Evolutionary conservation across 495 filamentous ascomycete species (phyloP).

Genomic region (Hyaloscypha bicolor): DNA sequence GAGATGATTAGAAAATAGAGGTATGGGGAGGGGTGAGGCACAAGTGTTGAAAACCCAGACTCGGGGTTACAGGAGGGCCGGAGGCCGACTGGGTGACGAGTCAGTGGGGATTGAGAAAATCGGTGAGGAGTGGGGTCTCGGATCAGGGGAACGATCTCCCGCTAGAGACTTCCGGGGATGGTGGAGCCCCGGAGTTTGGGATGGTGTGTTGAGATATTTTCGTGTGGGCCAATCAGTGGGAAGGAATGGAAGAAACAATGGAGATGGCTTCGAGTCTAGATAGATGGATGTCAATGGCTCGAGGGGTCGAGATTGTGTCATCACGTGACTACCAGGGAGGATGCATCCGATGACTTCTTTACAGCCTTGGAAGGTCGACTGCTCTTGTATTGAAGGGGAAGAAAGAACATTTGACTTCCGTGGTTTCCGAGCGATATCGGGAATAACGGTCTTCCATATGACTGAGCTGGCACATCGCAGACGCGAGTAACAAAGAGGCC

Average conservation of each 20-base stretch:
- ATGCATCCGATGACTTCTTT: neutral
- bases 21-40: neutral
- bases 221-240: neutral
- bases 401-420: too few species aligned
- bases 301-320: neutral
- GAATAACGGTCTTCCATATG: too few species aligned
- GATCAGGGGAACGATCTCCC: constrained; percentile 5
- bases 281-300: neutral
- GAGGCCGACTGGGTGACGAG: neutral
- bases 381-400: too few species aligned
- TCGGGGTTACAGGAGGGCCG: neutral
- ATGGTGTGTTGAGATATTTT: constrained; percentile 4
- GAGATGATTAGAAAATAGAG: neutral
- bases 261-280: neutral
- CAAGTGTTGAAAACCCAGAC: neutral
- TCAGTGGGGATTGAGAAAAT: neutral
- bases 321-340: neutral
- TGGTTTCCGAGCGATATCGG: too few species aligned
- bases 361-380: too few species aligned
- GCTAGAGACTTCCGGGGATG: neutral
- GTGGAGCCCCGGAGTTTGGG: neutral
- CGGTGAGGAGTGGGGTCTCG: neutral
- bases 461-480: too few species aligned
- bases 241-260: neutral
- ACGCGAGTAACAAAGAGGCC: too few species aligned